These are phyloP conservation scores for Austroboletus festivus DNA, from an alignment of 768 basidiomycete genomes.

Conservation along the genomic window DNA sequence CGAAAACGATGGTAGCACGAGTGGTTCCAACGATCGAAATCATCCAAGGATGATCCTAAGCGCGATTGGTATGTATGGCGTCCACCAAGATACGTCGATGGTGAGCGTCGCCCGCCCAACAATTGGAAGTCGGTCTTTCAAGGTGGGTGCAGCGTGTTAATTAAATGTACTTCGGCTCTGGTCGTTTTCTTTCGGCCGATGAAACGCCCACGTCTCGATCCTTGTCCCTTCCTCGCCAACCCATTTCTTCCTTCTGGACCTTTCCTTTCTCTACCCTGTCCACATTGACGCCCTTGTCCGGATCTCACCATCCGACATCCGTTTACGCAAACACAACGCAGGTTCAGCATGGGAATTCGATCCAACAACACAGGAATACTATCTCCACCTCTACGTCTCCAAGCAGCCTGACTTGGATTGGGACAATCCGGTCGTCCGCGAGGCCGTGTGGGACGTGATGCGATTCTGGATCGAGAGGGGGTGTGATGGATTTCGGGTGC, in stretches of 20 bases:
- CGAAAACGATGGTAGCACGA: constrained; percentile 44
- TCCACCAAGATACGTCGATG: constrained; percentile 51
- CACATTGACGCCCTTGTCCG: not conserved
- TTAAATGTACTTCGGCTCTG: too few relatives aligned
- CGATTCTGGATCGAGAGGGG: constrained; percentile 72
- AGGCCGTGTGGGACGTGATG: constrained; percentile 63
- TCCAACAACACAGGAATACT: constrained; percentile 61
- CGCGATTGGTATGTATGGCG: constrained; percentile 80
- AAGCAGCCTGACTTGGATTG: constrained; percentile 79
- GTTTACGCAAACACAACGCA: constrained; percentile 19
- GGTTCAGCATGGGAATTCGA: constrained; percentile 74
- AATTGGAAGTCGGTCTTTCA: constrained; percentile 72
- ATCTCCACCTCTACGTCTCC: constrained; percentile 62
- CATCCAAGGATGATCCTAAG: constrained; percentile 50
- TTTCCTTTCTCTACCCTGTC: too few relatives aligned
- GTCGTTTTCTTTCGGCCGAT: too few relatives aligned
- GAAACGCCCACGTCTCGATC: too few relatives aligned
- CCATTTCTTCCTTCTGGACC: too few relatives aligned
- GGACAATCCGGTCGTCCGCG: constrained; percentile 61
- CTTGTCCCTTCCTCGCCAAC: too few relatives aligned
- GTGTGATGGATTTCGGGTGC: constrained; percentile 70
- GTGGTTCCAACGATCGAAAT: constrained; percentile 65
- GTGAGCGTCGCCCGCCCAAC: constrained; percentile 60
- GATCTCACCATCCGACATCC: not conserved
- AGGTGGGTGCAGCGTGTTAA: too few relatives aligned